Evolutionary conservation across 2,329 filamentous ascomycete genomes (phyloP), one percentile per base, ranked within the genome.

Genomic region (Epichloe baconii): DNA sequence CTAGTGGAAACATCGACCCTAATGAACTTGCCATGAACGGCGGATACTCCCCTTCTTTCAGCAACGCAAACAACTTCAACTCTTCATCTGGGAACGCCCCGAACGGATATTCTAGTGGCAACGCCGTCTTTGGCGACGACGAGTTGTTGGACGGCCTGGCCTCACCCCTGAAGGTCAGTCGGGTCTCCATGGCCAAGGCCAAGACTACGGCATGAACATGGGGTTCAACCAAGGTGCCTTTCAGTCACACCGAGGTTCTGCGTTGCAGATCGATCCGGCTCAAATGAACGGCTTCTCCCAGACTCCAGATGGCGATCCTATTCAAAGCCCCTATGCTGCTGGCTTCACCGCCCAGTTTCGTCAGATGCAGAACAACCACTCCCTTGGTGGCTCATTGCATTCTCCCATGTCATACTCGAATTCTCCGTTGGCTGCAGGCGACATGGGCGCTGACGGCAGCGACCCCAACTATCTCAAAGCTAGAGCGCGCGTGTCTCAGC

Each of bases 281-380:
- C 82, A 85, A 52, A 82, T 88, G 62, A 85, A 86, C 62, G 81
- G 88, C 55, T 97, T 86, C 68, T 95, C 91, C 19, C 88, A 87
- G 65, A 95, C 90, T 2, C 90, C 91, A 3, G 91, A 97, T 54
- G 88, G 88, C 49, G 85, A 88, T 49, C 89, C 91, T 5, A 91
- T 95, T 54, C 87, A 94, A 62, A 96, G 89, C 61, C 91, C 91
- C 0, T 96, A 89, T 62, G 78, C 86, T 42, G 80, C 85, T 59
- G 82, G 78, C 62, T 93, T 90, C 71, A 85, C 83, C 68, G 85
- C 86, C 62, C 86, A 89, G 57, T 94, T 88, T 65, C 80, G 85
- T 44, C 78, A 79, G 53, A 82, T 85, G 60, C 78, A 81, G 62
- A 75, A 77, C 62, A 72, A 74, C 15, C 74, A 78, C 50, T 71